phyloP scores from a whole-genome alignment of 805 yeast species.

The Saccharomycopsis schoenii region DNA sequence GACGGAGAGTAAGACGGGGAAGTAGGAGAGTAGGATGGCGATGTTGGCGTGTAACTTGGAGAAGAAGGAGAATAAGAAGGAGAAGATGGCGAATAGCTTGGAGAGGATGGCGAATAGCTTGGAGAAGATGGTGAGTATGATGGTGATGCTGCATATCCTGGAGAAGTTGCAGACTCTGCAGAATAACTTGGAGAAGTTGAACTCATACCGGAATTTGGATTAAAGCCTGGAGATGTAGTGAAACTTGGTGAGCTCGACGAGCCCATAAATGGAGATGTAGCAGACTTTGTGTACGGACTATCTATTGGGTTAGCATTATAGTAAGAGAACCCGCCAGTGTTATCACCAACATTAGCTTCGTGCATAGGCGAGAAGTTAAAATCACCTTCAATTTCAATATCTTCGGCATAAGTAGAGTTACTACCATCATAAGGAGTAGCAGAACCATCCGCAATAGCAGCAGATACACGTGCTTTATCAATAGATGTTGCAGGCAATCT shows the following conservation, averaged over 20 bases:
- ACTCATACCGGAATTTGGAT: conserved; percentile 28
- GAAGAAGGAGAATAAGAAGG: conserved; percentile 62
- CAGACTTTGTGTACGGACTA: conserved; percentile 41
- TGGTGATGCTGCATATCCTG: conserved; percentile 55
- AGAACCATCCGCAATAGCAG: conserved; percentile 60
- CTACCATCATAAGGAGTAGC: conserved; percentile 78
- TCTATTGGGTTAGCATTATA: conserved; percentile 38
- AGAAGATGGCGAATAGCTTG: conserved; percentile 59
- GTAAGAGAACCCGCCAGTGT: conserved; percentile 62
- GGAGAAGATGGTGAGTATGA: conserved; percentile 60
- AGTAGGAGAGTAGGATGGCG: conserved; percentile 70
- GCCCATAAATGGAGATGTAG: conserved; percentile 38
- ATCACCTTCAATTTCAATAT: conserved; percentile 54
- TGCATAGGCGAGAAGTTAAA: conserved; percentile 88
- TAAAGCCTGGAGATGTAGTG: conserved; percentile 31
- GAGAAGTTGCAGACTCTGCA: conserved; percentile 45
- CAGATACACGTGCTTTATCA: conserved; percentile 31
- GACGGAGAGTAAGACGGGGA: conserved; percentile 57
- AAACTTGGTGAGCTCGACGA: conserved; percentile 55
- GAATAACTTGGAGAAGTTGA: conserved; percentile 41
- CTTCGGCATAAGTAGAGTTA: conserved; percentile 45
- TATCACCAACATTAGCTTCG: conserved; percentile 75
- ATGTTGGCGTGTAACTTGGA: conserved; percentile 70
- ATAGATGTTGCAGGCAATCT: conserved; percentile 27
- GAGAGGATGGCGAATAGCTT: conserved; percentile 63